phyloP scores from a whole-genome alignment of 176 grass and related monocot genomes.

The Avena insularis region DNA sequence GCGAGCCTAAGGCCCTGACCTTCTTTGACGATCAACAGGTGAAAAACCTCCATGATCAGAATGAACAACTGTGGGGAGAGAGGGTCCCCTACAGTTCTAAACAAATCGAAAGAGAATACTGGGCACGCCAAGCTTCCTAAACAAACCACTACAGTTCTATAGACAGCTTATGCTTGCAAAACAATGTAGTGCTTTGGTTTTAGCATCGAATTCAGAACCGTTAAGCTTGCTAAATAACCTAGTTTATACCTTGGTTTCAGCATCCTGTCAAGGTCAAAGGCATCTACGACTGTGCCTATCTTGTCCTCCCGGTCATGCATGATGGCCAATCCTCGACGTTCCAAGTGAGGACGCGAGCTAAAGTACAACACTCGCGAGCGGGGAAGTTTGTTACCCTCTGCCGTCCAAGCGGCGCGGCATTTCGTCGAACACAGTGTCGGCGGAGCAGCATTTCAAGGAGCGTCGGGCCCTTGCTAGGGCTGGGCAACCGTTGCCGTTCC shows the following conservation, averaged over 20 bases:
- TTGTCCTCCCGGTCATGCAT: slow-evolving; percentile 1
- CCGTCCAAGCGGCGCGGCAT: neutral
- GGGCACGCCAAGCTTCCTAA: neutral
- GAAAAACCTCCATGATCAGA: no score
- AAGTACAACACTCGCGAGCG: neutral
- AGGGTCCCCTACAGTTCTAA: no score
- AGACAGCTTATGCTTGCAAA: neutral
- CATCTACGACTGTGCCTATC: neutral
- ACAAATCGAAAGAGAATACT: no score
- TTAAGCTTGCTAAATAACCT: neutral
- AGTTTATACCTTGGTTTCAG: slow-evolving; percentile 4
- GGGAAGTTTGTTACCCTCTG: neutral
- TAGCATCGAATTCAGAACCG: neutral
- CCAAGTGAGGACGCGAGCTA: neutral
- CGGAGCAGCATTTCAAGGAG: neutral
- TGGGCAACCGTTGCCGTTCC: neutral
- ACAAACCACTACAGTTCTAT: neutral
- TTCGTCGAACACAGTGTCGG: neutral
- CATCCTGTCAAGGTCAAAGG: neutral
- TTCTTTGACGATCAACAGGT: no score
- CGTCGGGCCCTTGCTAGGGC: neutral
- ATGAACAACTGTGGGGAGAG: no score
- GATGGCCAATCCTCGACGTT: neutral
- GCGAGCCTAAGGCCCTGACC: no score
- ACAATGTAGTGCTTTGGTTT: neutral